These are phyloP conservation scores for Aspergillus glaucus DNA, from an alignment of 2,329 filamentous ascomycete species.

Conservation along the genomic window DNA sequence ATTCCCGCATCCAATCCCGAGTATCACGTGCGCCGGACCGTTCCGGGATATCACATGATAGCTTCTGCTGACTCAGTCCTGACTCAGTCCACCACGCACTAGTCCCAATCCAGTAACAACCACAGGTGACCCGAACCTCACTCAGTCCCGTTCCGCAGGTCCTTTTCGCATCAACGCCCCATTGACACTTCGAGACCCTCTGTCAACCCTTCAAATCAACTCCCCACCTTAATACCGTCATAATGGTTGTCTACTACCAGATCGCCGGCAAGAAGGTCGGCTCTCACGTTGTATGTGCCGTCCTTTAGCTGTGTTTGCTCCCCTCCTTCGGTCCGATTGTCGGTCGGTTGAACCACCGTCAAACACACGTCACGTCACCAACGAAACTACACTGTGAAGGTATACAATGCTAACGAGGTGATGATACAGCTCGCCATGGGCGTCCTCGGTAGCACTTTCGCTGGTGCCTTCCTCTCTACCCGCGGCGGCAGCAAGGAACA, in stretches of 20 bases:
- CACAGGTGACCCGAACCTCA: neutral
- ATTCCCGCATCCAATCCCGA: neutral
- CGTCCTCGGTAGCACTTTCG: slow-evolving; percentile 47
- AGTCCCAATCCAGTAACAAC: slow-evolving; percentile 6
- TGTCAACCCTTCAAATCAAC: slow-evolving; percentile 3
- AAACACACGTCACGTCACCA: neutral
- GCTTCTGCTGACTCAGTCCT: slow-evolving; percentile 2
- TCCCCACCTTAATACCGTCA: slow-evolving; percentile 22
- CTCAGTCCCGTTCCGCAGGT: slow-evolving; percentile 9
- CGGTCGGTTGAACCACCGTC: neutral
- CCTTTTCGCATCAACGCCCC: slow-evolving; percentile 22
- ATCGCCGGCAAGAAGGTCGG: slow-evolving; percentile 48
- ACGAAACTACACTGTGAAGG: slow-evolving; percentile 8
- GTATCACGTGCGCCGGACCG: slow-evolving; percentile 12
- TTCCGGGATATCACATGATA: slow-evolving; percentile 18
- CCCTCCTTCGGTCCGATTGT: neutral
- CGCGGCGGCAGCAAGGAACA: slow-evolving; percentile 44
- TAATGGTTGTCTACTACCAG: slow-evolving; percentile 48
- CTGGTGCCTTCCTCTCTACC: slow-evolving; percentile 40
- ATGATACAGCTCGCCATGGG: slow-evolving; percentile 53
- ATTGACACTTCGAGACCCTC: slow-evolving; percentile 1
- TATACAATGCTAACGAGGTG: neutral
- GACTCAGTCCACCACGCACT: neutral
- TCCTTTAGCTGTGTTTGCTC: slow-evolving; percentile 1
- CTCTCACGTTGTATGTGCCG: slow-evolving; percentile 45